These are phyloP conservation scores for Gryganskiella cystojenkinii DNA, from an alignment of 192 early-diverging fungal genomes.

Conservation along the genomic window DNA sequence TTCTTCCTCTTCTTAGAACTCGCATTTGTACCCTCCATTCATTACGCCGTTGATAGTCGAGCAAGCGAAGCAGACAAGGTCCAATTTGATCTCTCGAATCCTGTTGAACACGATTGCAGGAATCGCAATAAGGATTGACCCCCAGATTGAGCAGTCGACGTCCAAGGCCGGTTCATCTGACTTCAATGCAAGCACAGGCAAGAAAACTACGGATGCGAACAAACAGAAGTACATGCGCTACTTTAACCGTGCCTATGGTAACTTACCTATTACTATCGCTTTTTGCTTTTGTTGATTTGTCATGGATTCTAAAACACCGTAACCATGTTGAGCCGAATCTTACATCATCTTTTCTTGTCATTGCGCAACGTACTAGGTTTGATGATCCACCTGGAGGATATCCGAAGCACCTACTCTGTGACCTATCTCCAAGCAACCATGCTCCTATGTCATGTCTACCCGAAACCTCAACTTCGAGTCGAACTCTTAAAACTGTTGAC, in stretches of 20 bases:
- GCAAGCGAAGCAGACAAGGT: constrained; percentile 38
- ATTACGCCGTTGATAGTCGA: constrained; percentile 40
- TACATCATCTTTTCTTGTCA: neutral
- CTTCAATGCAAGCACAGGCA: constrained; percentile 2
- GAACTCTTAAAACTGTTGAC: constrained; percentile 39
- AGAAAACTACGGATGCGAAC: neutral
- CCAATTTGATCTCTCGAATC: constrained; percentile 32
- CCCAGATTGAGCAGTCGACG: constrained; percentile 29
- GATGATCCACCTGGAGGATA: constrained; percentile 32
- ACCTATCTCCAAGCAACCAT: constrained; percentile 30
- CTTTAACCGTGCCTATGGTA: constrained; percentile 49
- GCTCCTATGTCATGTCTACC: constrained; percentile 43
- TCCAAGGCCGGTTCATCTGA: too few species aligned
- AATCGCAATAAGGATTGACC: constrained; percentile 41
- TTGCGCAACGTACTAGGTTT: constrained; percentile 26
- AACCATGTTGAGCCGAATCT: too few species aligned
- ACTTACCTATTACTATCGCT: neutral
- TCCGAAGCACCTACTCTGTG: constrained; percentile 40
- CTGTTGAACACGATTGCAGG: constrained; percentile 40
- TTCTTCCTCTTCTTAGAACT: constrained; percentile 15
- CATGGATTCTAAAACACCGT: neutral
- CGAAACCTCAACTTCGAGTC: constrained; percentile 36
- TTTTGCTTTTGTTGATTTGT: neutral
- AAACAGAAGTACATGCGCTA: constrained; percentile 38
- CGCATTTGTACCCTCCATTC: constrained; percentile 43